Base-by-base conservation (phyloP, 1,284 basidiomycete species). In the Takashimella tepidaria region DNA sequence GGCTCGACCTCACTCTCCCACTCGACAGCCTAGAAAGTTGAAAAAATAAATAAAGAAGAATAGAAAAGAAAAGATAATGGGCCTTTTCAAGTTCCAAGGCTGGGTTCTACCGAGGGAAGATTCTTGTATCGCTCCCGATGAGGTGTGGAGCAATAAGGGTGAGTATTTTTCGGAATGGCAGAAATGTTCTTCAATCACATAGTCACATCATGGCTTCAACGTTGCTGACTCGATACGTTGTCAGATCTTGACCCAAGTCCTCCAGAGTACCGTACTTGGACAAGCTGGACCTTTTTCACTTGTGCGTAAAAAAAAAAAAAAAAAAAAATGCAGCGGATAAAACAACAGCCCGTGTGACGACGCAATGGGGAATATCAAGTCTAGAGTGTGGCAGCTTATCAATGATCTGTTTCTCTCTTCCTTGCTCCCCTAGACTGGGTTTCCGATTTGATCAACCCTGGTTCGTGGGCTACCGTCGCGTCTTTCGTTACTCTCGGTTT, bases 61-160 rank as follows among this genome's bases (percentile, higher is more conserved):
- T n/a, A n/a, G n/a, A n/a, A n/a, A n/a, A n/a, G n/a, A n/a, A n/a
- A n/a, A n/a, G n/a, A n/a, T 16, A 8, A 37, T 37, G 31, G 31
- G 31, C 31, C 10, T 37, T 37, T 40, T 50, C 43, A 49, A 49
- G 19, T 42, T 41, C 44, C n/a, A 26, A 20, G 41, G 20, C 43
- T 69, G 68, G 68, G 60, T 63, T 20, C 52, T 72, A 43, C 68
- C 67, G 44, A 70, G 68, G 60, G 64, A 72, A 52, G 66, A 68
- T 12, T 66, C 64, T 43, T 64, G 65, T 45, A 67, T 72, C 45
- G 69, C 69, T 1, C 68, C 69, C 10, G 62, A 65, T 8, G 52
- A 66, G 26, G 58, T 70, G 23, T 72, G 68, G 68, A 64, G 56
- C 50, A 72, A 72, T 60, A 66, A 67, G 56, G 69, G 68, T 68